phyloP scores from a whole-genome alignment of 2,329 filamentous ascomycete species.

The Aspergillus fructus region DNA sequence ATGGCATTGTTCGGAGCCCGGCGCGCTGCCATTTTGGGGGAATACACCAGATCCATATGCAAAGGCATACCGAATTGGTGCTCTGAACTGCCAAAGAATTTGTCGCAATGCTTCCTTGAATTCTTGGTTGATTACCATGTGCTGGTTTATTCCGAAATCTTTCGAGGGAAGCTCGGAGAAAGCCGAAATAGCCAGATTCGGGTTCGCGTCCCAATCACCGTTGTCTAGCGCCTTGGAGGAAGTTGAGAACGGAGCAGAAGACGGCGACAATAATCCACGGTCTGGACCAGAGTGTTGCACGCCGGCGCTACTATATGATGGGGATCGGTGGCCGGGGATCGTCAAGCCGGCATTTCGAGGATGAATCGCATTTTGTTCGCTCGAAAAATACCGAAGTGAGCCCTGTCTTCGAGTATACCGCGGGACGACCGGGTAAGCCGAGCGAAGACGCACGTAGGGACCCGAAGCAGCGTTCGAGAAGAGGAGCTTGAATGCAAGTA shows the following conservation, averaged over 20 bases:
- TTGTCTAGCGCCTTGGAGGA: conserved; percentile 33
- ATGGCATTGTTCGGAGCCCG: conserved; percentile 55
- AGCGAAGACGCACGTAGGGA: conserved; percentile 24
- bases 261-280: conserved; percentile 14
- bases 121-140: conserved; percentile 93
- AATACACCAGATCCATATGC: conserved; percentile 98
- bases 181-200: conserved; percentile 67
- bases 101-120: conserved; percentile 88
- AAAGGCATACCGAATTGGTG: conserved; percentile 93
- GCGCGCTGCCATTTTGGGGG: conserved; percentile 63
- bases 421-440: conserved; percentile 17
- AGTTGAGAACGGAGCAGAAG: conserved; percentile 34
- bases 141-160: conserved; percentile 91
- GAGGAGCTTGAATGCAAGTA: conserved; percentile 22
- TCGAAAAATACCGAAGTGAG: conserved; percentile 31
- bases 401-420: conserved; percentile 18
- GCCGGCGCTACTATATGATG: conserved; percentile 18
- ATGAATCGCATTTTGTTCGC: conserved; percentile 23
- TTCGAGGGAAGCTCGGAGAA: conserved; percentile 75
- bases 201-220: conserved; percentile 73
- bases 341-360: conserved; percentile 11
- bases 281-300: conserved; percentile 16
- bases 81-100: conserved; percentile 86
- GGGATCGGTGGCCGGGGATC: conserved; percentile 15
- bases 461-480: conserved; percentile 21